Evolutionary conservation across 2,329 filamentous ascomycete genomes (phyloP).

Genomic region (Cadophora sp.): DNA sequence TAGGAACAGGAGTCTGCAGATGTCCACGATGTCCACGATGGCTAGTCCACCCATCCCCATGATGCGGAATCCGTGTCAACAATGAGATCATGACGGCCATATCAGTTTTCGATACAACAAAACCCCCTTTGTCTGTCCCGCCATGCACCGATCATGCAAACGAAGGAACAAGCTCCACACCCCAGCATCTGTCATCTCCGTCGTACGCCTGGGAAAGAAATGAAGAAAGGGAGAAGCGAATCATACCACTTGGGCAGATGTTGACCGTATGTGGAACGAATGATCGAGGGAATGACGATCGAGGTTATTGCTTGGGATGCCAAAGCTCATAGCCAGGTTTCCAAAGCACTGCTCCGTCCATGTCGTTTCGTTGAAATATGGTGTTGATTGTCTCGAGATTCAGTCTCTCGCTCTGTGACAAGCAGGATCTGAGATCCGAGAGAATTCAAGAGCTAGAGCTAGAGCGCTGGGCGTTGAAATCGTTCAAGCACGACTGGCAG

Average conservation of each 20-base stretch:
- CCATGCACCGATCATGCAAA: not conserved
- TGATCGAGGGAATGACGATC: not conserved
- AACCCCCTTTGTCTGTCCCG: no score
- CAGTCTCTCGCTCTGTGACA: not conserved
- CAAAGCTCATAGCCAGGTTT: not conserved
- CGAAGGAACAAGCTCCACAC: no score
- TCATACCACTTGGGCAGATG: not conserved
- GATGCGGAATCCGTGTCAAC: no score
- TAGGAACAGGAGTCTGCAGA: not conserved
- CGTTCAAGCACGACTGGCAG: slow-evolving; percentile 31
- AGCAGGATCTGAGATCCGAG: no score
- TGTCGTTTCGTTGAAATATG: not conserved
- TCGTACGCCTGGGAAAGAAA: not conserved
- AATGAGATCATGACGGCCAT: no score
- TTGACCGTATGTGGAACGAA: not conserved
- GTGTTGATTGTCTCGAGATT: not conserved
- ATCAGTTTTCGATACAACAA: no score
- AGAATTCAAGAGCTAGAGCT: not conserved
- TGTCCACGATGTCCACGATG: not conserved
- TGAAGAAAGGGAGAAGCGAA: not conserved
- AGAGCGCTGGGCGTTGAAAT: not conserved
- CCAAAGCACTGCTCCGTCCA: not conserved
- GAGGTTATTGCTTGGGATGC: not conserved
- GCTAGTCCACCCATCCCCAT: not conserved
- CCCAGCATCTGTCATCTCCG: not conserved